These are phyloP conservation scores for Ceratobasidium theobromae DNA, from an alignment of 1,284 basidiomycete species.

Conservation along the genomic window DNA sequence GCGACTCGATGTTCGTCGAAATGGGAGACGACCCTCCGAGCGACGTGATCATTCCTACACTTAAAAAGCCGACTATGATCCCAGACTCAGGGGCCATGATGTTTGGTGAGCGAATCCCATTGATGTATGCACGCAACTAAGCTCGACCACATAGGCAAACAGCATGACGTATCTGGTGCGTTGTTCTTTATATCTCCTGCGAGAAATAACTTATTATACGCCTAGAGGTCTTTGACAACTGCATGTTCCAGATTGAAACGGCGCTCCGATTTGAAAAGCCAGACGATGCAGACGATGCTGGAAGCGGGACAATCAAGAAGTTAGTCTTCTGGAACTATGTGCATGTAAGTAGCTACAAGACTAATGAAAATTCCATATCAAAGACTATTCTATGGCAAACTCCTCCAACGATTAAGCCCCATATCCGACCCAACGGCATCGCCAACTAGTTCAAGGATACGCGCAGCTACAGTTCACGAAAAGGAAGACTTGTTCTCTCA, in stretches of 20 bases:
- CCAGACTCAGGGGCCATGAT: slow-evolving; percentile 78
- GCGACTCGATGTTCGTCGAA: slow-evolving; percentile 47
- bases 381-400: slow-evolving; percentile 87
- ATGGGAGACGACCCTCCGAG: slow-evolving; percentile 44
- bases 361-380: slow-evolving; percentile 11
- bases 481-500: slow-evolving; percentile 93
- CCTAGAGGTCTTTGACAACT: slow-evolving; percentile 94
- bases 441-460: slow-evolving; percentile 45
- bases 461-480: slow-evolving; percentile 64
- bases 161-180: slow-evolving; percentile 83
- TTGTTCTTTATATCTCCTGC: not conserved
- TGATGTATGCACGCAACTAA: not conserved
- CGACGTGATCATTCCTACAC: slow-evolving; percentile 60
- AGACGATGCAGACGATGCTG: slow-evolving; percentile 42
- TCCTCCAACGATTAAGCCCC: slow-evolving; percentile 71
- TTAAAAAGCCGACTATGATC: slow-evolving; percentile 53
- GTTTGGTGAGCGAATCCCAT: slow-evolving; percentile 63
- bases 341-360: slow-evolving; percentile 3
- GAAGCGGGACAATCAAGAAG: slow-evolving; percentile 62
- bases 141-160: slow-evolving; percentile 63
- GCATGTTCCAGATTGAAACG: slow-evolving; percentile 97
- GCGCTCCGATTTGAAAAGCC: slow-evolving; percentile 73
- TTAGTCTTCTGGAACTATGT: slow-evolving; percentile 42
- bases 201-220: not conserved
- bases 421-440: slow-evolving; percentile 46